Evolutionary conservation across 179 eudicot genomes (phyloP).

Genomic region (Beta macrorhiza): DNA sequence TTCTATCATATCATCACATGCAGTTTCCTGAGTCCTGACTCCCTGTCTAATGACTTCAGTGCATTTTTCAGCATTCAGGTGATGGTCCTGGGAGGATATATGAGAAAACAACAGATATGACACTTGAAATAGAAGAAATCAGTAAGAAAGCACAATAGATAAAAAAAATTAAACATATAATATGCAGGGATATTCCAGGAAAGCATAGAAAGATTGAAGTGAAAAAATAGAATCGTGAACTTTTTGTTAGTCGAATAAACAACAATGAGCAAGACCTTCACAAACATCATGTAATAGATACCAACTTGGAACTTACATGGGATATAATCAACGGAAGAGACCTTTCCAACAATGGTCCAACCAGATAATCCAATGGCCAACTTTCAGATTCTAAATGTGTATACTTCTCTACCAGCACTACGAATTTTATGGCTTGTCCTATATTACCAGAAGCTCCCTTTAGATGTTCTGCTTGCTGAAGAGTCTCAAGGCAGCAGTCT

Average conservation of each 20-base stretch:
- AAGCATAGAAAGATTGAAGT: neutral
- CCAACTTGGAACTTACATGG: constrained; percentile 48
- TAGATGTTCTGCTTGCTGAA: constrained; percentile 44
- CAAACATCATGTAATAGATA: neutral
- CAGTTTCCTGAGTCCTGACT: neutral
- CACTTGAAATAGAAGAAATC: neutral
- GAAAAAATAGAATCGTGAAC: neutral
- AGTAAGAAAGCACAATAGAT: neutral
- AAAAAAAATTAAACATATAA: too few species aligned
- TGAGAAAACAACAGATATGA: neutral
- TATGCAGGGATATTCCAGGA: neutral
- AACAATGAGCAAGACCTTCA: constrained; percentile 1
- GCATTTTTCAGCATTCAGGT: neutral
- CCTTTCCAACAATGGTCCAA: constrained; percentile 72
- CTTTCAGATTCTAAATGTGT: constrained; percentile 58
- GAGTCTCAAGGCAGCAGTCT: constrained; percentile 54
- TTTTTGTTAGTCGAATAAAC: neutral
- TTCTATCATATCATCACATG: neutral
- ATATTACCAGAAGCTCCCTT: constrained; percentile 36
- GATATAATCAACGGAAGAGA: constrained; percentile 55
- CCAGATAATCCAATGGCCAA: constrained; percentile 72
- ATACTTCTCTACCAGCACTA: constrained; percentile 53
- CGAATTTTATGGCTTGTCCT: constrained; percentile 42
- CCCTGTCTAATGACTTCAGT: neutral
- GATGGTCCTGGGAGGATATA: neutral